Conservation (phyloP, 2,329 filamentous ascomycete species). For the Cladosporium sp. region DNA sequence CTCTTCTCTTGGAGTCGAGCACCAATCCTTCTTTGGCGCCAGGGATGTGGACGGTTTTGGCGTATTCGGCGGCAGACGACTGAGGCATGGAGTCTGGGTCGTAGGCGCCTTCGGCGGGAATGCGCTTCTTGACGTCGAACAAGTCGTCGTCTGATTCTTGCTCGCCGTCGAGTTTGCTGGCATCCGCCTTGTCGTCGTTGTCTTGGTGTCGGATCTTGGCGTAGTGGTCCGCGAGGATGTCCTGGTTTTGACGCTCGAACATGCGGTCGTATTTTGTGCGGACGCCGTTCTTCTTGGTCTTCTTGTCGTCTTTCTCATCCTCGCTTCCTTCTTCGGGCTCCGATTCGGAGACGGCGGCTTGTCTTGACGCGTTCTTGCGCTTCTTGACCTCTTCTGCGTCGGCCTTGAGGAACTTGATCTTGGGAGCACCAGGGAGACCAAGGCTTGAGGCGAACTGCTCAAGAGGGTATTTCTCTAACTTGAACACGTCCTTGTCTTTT, state of each 20-base stretch:
- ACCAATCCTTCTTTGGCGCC: constrained; percentile 66
- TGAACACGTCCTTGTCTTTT: constrained; percentile 87
- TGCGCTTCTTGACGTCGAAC: constrained; percentile 70
- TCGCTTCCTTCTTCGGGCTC: constrained; percentile 55
- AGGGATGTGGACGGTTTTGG: constrained; percentile 59
- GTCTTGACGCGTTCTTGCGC: constrained; percentile 76
- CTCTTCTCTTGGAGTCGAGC: constrained; percentile 89
- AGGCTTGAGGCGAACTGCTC: constrained; percentile 82
- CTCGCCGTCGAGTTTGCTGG: constrained; percentile 3
- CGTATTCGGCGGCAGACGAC: constrained; percentile 32
- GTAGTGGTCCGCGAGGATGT: constrained; percentile 92
- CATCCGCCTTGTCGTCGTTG: constrained; percentile 57
- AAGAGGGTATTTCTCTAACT: constrained; percentile 74
- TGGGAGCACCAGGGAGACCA: constrained; percentile 83
- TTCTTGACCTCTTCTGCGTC: constrained; percentile 82
- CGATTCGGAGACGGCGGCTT: constrained; percentile 57
- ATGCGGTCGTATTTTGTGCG: constrained; percentile 96
- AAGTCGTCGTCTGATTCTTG: constrained; percentile 57
- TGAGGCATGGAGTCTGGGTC: constrained; percentile 19
- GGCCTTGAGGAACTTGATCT: constrained; percentile 89
- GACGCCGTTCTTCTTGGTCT: constrained; percentile 63
- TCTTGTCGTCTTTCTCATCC: constrained; percentile 46
- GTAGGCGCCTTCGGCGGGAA: constrained; percentile 49
- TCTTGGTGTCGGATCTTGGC: constrained; percentile 71
- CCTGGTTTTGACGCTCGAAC: constrained; percentile 96